Evolutionary conservation across 768 basidiomycete genomes (phyloP).

Genomic region (Coprinopsis marcescibilis): DNA sequence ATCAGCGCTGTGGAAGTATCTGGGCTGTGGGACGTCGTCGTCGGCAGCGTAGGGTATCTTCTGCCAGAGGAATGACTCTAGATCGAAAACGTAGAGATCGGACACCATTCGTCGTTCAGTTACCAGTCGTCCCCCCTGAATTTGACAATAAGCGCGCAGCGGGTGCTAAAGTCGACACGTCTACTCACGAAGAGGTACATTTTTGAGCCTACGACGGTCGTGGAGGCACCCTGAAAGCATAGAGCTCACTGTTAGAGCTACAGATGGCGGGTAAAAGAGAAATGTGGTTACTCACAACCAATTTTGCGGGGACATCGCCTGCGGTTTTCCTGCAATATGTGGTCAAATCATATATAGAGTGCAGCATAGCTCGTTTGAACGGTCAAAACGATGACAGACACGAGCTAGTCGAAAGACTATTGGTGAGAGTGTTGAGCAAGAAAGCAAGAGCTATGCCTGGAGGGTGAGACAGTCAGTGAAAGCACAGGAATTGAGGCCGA

Average conservation of each 20-base stretch:
- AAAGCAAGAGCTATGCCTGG: no score
- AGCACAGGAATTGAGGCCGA: no score
- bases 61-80: conserved; percentile 78
- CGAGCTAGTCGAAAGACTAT: conserved; percentile 10
- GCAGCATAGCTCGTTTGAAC: conserved; percentile 33
- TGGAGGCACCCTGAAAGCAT: conserved; percentile 75
- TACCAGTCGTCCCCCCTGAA: conserved; percentile 81
- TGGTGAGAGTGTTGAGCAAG: conserved; percentile 15
- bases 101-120: conserved; percentile 83
- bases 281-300: conserved; percentile 56
- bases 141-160: conserved; percentile 6
- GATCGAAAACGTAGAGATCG: conserved; percentile 87
- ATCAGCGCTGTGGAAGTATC: conserved; percentile 95
- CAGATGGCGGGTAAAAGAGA: no score
- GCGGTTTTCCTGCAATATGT: conserved; percentile 78
- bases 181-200: conserved; percentile 82
- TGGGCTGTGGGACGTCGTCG: conserved; percentile 69
- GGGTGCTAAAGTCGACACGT: not conserved
- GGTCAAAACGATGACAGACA: not conserved
- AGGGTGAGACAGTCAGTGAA: no score
- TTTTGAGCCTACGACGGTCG: conserved; percentile 83
- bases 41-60: conserved; percentile 53
- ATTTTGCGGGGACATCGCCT: conserved; percentile 83
- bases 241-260: no score
- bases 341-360: conserved; percentile 87